Percentiles rank a stretch among this genome's conserved stretches.
phyloP scores from a whole-genome alignment of 495 filamentous ascomycete genomes.

The Cairneyella variabilis region DNA sequence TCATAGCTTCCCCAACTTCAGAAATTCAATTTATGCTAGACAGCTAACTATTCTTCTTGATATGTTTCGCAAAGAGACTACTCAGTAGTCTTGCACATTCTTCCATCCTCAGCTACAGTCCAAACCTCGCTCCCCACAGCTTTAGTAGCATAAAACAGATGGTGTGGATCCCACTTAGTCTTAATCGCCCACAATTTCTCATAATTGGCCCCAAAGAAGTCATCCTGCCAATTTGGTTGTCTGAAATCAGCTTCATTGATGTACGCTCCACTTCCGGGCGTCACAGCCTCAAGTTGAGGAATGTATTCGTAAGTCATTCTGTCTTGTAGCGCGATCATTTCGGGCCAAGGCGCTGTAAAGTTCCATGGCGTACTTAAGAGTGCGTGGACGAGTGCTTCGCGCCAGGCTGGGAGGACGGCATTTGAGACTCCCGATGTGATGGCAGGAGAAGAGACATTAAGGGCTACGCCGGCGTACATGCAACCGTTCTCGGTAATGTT shows the following conservation, averaged over 20 bases:
- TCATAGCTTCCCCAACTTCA: too few species aligned
- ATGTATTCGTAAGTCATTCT: constrained; percentile 33
- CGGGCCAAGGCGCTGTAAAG: constrained; percentile 30
- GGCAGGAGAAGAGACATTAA: constrained; percentile 23
- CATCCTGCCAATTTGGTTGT: constrained; percentile 46
- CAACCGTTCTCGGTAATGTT: constrained; percentile 42
- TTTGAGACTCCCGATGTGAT: constrained; percentile 37
- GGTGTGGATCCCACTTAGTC: constrained; percentile 51
- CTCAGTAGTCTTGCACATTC: too few species aligned
- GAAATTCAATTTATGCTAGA: too few species aligned
- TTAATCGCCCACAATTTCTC: constrained; percentile 42
- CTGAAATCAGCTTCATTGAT: constrained; percentile 42
- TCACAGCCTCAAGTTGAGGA: constrained; percentile 34
- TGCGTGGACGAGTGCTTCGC: constrained; percentile 40
- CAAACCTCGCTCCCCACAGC: constrained; percentile 62
- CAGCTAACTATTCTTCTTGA: too few species aligned
- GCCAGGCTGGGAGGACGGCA: constrained; percentile 56
- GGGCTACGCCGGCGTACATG: constrained; percentile 37
- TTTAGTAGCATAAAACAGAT: constrained; percentile 54
- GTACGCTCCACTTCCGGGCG: constrained; percentile 40
- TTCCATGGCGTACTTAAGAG: constrained; percentile 33
- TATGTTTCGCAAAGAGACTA: too few species aligned
- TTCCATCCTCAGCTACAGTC: constrained; percentile 24
- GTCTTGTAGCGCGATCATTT: constrained; percentile 29
- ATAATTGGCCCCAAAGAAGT: constrained; percentile 52